phyloP scores from a whole-genome alignment of 495 filamentous ascomycete species.

The Ramalina peruviana region DNA sequence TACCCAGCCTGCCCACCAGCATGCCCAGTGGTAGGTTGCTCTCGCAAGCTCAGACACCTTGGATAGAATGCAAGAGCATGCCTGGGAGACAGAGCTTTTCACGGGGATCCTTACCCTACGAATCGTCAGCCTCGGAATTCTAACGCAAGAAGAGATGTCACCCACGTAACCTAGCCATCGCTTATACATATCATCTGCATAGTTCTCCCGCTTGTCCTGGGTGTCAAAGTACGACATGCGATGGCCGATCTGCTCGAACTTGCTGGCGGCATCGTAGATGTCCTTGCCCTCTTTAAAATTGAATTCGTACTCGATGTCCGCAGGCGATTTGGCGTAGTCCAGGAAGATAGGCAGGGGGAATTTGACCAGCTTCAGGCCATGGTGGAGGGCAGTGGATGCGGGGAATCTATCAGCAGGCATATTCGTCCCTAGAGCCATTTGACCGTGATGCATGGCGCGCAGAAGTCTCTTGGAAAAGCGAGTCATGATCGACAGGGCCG shows the following conservation, averaged over 20 bases:
- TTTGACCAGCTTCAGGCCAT: constrained; percentile 58
- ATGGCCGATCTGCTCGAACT: constrained; percentile 2
- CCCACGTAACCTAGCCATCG: constrained; percentile 14
- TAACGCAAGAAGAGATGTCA: not conserved
- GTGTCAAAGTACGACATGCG: constrained; percentile 6
- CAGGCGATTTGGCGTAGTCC: constrained; percentile 42
- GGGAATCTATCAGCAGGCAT: constrained; percentile 60
- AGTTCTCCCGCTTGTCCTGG: constrained; percentile 1
- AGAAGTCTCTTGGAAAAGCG: constrained; percentile 49
- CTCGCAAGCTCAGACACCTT: constrained; percentile 4
- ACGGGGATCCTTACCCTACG: constrained; percentile 5
- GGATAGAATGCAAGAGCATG: constrained; percentile 16
- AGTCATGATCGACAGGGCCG: constrained; percentile 47
- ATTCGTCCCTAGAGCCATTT: constrained; percentile 44
- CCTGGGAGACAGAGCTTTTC: constrained; percentile 12
- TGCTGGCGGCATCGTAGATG: constrained; percentile 1
- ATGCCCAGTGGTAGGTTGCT: too few relatives aligned
- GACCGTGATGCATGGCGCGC: constrained; percentile 49
- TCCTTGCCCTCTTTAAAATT: constrained; percentile 39
- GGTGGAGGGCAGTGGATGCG: constrained; percentile 47
- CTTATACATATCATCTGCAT: constrained; percentile 11
- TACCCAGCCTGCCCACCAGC: too few relatives aligned
- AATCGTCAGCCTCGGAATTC: not conserved
- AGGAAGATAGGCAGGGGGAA: constrained; percentile 59
- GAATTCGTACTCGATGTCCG: constrained; percentile 43